Conservation (phyloP, 2,329 filamentous ascomycete species). For the Claviceps sp. region DNA sequence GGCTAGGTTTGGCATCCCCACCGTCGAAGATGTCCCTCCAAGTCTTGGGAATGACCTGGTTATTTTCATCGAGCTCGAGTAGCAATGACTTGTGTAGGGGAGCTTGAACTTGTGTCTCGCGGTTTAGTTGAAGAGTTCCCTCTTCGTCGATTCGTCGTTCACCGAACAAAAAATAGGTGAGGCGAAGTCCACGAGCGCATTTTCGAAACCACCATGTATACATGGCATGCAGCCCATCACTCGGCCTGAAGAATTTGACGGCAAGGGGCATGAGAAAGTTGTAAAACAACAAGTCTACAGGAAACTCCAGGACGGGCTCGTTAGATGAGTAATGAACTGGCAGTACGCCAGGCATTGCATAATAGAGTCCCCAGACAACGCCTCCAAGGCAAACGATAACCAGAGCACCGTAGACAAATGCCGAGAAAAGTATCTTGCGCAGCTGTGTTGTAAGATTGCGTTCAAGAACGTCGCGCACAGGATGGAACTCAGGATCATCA, state of each 20-base stretch:
- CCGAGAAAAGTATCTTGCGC: constrained; percentile 91
- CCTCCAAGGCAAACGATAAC: constrained; percentile 89
- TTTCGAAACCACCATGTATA: constrained; percentile 95
- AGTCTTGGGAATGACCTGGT: constrained; percentile 35
- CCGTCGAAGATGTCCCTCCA: constrained; percentile 44
- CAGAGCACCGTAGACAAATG: constrained; percentile 84
- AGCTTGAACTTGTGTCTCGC: constrained; percentile 17
- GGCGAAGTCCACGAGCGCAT: constrained; percentile 64
- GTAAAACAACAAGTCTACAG: constrained; percentile 87
- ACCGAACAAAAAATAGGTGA: constrained; percentile 89
- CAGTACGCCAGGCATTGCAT: constrained; percentile 55
- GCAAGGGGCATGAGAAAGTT: constrained; percentile 90
- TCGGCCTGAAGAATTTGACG: constrained; percentile 72
- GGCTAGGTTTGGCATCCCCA: constrained; percentile 29
- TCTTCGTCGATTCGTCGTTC: constrained; percentile 73
- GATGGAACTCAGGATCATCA: constrained; percentile 96
- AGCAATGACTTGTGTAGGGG: constrained; percentile 29
- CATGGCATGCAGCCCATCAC: constrained; percentile 68
- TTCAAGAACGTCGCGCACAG: constrained; percentile 90
- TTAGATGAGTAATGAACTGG: constrained; percentile 91
- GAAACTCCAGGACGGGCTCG: constrained; percentile 86
- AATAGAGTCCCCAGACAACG: constrained; percentile 82
- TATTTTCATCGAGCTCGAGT: constrained; percentile 29
- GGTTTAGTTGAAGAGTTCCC: constrained; percentile 42
- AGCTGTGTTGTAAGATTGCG: constrained; percentile 85